These are phyloP conservation scores for Coniophora puteana DNA, from an alignment of 1,284 basidiomycete genomes.

Conservation along the genomic window DNA sequence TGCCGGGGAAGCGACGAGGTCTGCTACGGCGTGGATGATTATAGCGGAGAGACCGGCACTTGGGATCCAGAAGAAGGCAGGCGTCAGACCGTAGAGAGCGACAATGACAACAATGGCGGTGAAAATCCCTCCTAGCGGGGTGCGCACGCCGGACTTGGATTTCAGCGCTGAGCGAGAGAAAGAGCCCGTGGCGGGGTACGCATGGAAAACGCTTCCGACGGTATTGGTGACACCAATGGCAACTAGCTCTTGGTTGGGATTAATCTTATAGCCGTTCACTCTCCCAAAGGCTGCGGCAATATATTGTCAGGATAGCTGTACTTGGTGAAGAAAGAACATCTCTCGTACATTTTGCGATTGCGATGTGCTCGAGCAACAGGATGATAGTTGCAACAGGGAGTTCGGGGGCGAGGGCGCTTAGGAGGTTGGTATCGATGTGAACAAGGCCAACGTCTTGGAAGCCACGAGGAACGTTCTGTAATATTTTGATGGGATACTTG, in stretches of 20 bases:
- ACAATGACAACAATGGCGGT: constrained; percentile 90
- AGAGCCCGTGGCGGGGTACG: constrained; percentile 96
- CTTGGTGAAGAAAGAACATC: background rate
- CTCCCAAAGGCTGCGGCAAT: constrained; percentile 84
- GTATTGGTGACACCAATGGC: constrained; percentile 97
- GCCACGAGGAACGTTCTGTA: constrained; percentile 81
- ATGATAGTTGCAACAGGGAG: constrained; percentile 94
- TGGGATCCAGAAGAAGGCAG: constrained; percentile 89
- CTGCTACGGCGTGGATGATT: constrained; percentile 94
- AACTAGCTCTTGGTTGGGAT: constrained; percentile 96
- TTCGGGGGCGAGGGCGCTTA: constrained; percentile 71
- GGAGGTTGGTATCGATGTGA: constrained; percentile 57
- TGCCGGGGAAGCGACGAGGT: constrained; percentile 84
- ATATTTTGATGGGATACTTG: constrained; percentile 83
- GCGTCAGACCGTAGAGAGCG: constrained; percentile 90
- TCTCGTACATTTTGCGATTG: constrained; percentile 83
- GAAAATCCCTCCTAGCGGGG: constrained; percentile 86
- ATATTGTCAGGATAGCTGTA: constrained; percentile 10
- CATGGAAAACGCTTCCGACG: constrained; percentile 81
- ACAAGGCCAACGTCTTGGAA: constrained; percentile 79
- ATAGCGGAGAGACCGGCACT: constrained; percentile 81
- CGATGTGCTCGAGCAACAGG: constrained; percentile 93
- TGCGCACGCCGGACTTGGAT: constrained; percentile 94
- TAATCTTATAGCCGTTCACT: constrained; percentile 95
- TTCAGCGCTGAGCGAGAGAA: constrained; percentile 97